Evolutionary conservation across 176 grass and related monocot genomes (phyloP).

Genomic region (Pontederia paniculata): DNA sequence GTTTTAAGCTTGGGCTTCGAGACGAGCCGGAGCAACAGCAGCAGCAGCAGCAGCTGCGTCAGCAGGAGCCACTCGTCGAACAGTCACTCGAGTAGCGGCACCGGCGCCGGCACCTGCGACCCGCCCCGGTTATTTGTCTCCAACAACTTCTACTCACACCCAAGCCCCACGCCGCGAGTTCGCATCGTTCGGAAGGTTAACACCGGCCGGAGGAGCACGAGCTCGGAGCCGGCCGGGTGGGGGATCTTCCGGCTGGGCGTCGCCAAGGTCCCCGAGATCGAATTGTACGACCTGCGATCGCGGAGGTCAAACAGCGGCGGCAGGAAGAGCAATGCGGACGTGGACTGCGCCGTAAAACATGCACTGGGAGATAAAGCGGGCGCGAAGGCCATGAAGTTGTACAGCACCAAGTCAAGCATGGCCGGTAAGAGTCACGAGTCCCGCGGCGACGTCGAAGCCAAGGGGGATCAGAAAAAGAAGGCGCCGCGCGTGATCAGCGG

Average conservation of each 20-base stretch:
- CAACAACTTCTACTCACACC: constrained; percentile 52
- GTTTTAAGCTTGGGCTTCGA: constrained; percentile 23
- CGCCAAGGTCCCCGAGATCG: constrained; percentile 39
- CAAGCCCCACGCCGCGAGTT: constrained; percentile 54
- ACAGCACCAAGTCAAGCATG: background rate
- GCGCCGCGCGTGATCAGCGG: background rate
- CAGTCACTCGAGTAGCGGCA: constrained; percentile 24
- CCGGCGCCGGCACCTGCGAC: background rate
- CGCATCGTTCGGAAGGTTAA: constrained; percentile 3
- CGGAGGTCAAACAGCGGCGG: constrained; percentile 1
- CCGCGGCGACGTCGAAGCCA: constrained; percentile 15
- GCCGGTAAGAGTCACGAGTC: constrained; percentile 18
- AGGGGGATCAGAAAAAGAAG: constrained; percentile 21
- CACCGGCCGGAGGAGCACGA: constrained; percentile 30
- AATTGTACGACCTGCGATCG: constrained; percentile 6
- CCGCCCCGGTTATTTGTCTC: constrained; percentile 25
- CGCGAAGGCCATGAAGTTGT: background rate
- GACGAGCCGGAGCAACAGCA: constrained; percentile 20
- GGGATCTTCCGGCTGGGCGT: constrained; percentile 43
- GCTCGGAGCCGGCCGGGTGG: constrained; percentile 27
- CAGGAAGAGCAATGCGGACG: constrained; percentile 2
- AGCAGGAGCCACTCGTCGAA: constrained; percentile 46
- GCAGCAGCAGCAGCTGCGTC: constrained; percentile 44
- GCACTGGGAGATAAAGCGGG: constrained; percentile 1
- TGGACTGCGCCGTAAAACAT: background rate